These are phyloP conservation scores for Aspergillus hiratsukae DNA, from an alignment of 2,329 filamentous ascomycete species.

Conservation along the genomic window DNA sequence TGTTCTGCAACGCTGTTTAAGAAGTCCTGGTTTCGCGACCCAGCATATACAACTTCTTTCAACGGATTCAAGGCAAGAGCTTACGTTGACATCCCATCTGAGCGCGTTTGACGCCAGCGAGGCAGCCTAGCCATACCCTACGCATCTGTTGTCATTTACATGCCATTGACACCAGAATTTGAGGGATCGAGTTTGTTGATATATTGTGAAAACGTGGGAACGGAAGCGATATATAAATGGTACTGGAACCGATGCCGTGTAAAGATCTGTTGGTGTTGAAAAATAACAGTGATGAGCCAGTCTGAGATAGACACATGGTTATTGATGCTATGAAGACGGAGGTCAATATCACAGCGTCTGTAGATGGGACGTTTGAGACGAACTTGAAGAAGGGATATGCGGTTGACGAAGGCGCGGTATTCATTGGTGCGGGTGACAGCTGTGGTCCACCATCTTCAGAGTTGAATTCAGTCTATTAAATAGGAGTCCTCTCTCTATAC, in stretches of 20 bases:
- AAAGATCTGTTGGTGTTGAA: constrained; percentile 31
- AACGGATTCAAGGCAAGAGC: constrained; percentile 18
- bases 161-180: constrained; percentile 22
- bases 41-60: background rate
- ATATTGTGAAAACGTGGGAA: constrained; percentile 22
- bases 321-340: constrained; percentile 46
- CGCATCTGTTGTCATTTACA: constrained; percentile 27
- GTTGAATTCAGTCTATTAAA: too few relatives aligned
- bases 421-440: background rate
- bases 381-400: constrained; percentile 27
- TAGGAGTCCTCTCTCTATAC: too few relatives aligned
- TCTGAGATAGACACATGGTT: constrained; percentile 29
- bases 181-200: constrained; percentile 24
- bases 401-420: constrained; percentile 31
- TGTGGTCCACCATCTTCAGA: too few relatives aligned
- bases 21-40: too few relatives aligned
- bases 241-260: constrained; percentile 34
- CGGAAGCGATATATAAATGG: constrained; percentile 6
- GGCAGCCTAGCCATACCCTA: constrained; percentile 10
- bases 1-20: too few relatives aligned
- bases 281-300: constrained; percentile 24
- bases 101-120: constrained; percentile 4
- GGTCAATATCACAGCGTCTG: constrained; percentile 27
- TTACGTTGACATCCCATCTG: constrained; percentile 13
- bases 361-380: constrained; percentile 24